phyloP scores from a whole-genome alignment of 2,329 filamentous ascomycete genomes.

The Colletotrichum theobromicola region DNA sequence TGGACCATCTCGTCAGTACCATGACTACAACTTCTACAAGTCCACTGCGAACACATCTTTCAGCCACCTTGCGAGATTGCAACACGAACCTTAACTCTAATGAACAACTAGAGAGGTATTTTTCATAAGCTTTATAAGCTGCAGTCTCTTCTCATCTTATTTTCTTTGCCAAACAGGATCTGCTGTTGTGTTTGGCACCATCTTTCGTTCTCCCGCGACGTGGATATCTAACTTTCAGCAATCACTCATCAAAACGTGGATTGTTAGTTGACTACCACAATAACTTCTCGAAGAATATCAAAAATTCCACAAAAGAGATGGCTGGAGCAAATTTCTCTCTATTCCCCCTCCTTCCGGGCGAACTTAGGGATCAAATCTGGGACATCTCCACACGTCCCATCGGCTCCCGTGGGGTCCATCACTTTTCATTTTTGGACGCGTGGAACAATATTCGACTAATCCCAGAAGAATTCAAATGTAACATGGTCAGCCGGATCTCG shows the following conservation, averaged over 20 bases:
- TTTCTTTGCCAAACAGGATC: too few relatives aligned
- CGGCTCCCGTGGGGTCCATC: neutral
- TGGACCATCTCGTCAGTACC: too few relatives aligned
- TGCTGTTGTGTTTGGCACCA: too few relatives aligned
- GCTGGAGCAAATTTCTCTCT: neutral
- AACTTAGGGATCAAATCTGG: neutral
- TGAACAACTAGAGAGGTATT: too few relatives aligned
- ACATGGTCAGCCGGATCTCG: neutral
- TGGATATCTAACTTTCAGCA: neutral
- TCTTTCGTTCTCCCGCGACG: neutral
- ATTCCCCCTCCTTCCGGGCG: neutral
- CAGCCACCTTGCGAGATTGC: too few relatives aligned
- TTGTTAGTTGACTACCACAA: neutral
- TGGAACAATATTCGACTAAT: neutral
- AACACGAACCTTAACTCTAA: too few relatives aligned
- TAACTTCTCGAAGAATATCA: accelerated
- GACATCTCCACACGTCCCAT: neutral
- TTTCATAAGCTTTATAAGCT: too few relatives aligned
- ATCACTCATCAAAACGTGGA: neutral
- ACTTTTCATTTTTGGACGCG: neutral
- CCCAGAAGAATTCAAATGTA: accelerated
- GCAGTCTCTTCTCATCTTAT: too few relatives aligned
- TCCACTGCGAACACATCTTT: too few relatives aligned
- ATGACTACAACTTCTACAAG: too few relatives aligned
- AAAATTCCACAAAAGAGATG: accelerated